phyloP scores from a whole-genome alignment of 768 basidiomycete species.

The Sistotremastrum suecicum region DNA sequence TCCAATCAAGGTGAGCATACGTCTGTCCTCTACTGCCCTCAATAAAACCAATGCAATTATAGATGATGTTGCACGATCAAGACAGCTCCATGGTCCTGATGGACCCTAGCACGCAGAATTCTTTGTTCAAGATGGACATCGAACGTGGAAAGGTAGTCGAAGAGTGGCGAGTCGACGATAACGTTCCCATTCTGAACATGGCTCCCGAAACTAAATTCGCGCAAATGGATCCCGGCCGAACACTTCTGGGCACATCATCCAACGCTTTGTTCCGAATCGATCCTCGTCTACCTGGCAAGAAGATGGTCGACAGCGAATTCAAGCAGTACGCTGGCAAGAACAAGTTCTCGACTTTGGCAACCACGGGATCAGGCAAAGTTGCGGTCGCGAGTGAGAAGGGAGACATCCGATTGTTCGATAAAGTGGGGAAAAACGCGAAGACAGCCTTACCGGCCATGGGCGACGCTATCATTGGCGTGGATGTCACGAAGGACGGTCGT shows the following conservation, averaged over 20 bases:
- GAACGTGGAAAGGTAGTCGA: conserved; percentile 93
- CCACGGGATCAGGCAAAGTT: conserved; percentile 74
- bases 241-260: conserved; percentile 83
- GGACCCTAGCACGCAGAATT: conserved; percentile 67
- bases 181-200: conserved; percentile 75
- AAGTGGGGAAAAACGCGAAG: conserved; percentile 97
- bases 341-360: conserved; percentile 84
- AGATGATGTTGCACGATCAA: conserved; percentile 97
- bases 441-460: conserved; percentile 91
- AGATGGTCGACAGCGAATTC: conserved; percentile 87
- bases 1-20: conserved; percentile 58
- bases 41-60: conserved; percentile 6
- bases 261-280: conserved; percentile 97
- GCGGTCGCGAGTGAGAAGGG: conserved; percentile 96
- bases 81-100: conserved; percentile 91
- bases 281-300: conserved; percentile 82
- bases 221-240: conserved; percentile 83
- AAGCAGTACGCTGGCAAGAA: conserved; percentile 96
- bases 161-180: conserved; percentile 96
- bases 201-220: conserved; percentile 92
- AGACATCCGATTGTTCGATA: conserved; percentile 88
- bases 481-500: conserved; percentile 86
- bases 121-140: conserved; percentile 83
- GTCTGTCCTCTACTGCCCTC: not conserved
- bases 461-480: conserved; percentile 88